phyloP scores from a whole-genome alignment of 495 filamentous ascomycete species.

The Margaritispora aquatica region DNA sequence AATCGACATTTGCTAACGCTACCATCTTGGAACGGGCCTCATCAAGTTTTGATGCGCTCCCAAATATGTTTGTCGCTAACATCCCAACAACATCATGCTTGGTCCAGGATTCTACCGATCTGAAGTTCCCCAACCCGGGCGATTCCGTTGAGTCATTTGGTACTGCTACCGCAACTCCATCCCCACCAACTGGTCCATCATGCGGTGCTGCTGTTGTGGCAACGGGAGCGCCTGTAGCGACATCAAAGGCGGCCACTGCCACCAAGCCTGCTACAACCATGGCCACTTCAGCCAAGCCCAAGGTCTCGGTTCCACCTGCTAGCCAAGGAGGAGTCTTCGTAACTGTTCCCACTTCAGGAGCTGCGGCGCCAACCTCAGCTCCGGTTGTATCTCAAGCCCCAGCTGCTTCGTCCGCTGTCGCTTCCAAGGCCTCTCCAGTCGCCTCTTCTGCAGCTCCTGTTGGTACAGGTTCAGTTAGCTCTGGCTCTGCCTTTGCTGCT shows the following conservation, averaged over 20 bases:
- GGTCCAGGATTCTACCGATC: slow-evolving; percentile 38
- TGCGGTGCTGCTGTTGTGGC: neutral
- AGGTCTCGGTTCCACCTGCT: slow-evolving; percentile 20
- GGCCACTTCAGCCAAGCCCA: slow-evolving; percentile 8
- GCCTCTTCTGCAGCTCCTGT: slow-evolving; percentile 12
- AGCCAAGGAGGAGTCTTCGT: slow-evolving; percentile 24
- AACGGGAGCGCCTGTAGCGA: neutral
- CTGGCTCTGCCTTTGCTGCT: slow-evolving; percentile 16
- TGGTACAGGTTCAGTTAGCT: slow-evolving; percentile 8
- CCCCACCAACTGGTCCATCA: too few species aligned
- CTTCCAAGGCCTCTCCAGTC: slow-evolving; percentile 10
- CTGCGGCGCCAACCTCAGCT: slow-evolving; percentile 4
- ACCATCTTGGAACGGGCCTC: slow-evolving; percentile 22
- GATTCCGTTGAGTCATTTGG: slow-evolving; percentile 39
- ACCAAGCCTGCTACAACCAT: slow-evolving; percentile 1
- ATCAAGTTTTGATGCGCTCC: slow-evolving; percentile 51
- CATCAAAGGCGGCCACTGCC: neutral
- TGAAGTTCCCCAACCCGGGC: slow-evolving; percentile 52
- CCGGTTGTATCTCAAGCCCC: slow-evolving; percentile 11
- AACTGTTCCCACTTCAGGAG: slow-evolving; percentile 5
- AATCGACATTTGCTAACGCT: slow-evolving; percentile 7
- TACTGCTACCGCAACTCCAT: too few species aligned
- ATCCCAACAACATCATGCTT: slow-evolving; percentile 47
- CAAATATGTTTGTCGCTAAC: slow-evolving; percentile 79
- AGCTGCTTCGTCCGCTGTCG: neutral